Conservation (phyloP, 345 rosid genomes). For the Brassica napus region DNA sequence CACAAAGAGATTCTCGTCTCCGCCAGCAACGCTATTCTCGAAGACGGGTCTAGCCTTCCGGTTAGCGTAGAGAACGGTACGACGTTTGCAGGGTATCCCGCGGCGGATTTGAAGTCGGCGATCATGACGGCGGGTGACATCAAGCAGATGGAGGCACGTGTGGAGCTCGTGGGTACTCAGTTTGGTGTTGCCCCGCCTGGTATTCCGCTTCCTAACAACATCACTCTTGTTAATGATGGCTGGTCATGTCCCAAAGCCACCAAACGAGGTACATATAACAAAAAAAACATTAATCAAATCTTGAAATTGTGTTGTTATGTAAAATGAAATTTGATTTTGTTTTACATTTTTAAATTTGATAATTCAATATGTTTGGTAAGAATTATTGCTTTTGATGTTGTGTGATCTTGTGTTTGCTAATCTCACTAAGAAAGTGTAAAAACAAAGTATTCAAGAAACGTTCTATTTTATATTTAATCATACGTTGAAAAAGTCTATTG, state of each 20-base stretch:
- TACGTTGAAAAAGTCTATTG: conserved; percentile 30
- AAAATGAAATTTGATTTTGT: not conserved
- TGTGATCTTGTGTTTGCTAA: not conserved
- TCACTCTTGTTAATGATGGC: conserved; percentile 80
- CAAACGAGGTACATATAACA: conserved; percentile 48
- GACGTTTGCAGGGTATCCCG: conserved; percentile 69
- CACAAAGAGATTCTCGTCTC: conserved; percentile 78
- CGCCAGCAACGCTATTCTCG: conserved; percentile 69
- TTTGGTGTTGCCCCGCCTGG: conserved; percentile 68
- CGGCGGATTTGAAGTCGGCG: conserved; percentile 79
- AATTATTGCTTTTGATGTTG: not conserved
- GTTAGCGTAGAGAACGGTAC: conserved; percentile 81
- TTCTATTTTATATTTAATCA: not conserved
- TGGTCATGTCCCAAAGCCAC: conserved; percentile 57
- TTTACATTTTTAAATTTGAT: not conserved
- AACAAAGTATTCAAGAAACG: no score
- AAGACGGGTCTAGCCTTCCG: conserved; percentile 71
- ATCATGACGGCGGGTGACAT: conserved; percentile 90
- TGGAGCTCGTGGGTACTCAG: conserved; percentile 83
- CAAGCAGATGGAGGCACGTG: conserved; percentile 73
- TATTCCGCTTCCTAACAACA: conserved; percentile 69
- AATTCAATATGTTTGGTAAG: not conserved
- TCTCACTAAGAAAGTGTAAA: conserved; percentile 10
- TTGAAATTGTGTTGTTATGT: not conserved
- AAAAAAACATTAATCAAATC: not conserved